phyloP scores from a whole-genome alignment of 179 eudicot species.

The Carnegiea gigantea region DNA sequence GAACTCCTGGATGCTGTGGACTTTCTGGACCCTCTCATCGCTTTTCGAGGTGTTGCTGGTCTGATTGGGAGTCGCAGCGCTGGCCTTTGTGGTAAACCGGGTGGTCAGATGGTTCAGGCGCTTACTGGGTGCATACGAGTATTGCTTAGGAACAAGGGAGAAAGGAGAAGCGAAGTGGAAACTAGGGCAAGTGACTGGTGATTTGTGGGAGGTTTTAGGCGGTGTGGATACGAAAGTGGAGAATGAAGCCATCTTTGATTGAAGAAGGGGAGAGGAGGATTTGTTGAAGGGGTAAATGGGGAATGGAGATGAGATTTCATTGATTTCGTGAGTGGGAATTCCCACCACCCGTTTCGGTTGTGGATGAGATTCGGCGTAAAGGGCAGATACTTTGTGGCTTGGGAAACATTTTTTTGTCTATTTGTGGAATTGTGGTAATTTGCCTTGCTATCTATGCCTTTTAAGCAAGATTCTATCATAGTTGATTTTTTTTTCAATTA shows the following conservation, averaged over 20 bases:
- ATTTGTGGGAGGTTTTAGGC: background rate
- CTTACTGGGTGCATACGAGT: background rate
- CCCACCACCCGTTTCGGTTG: slow-evolving; percentile 26
- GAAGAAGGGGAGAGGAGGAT: background rate
- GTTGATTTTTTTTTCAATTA: no score
- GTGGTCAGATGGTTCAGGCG: background rate
- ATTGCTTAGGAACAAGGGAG: background rate
- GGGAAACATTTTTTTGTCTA: background rate
- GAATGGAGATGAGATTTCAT: slow-evolving; percentile 22
- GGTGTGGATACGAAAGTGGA: slow-evolving; percentile 21
- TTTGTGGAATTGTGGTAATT: background rate
- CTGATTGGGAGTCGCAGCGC: slow-evolving; percentile 16
- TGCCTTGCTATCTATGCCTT: background rate
- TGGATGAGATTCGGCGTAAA: slow-evolving; percentile 30
- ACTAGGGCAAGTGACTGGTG: background rate
- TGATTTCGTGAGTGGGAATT: background rate
- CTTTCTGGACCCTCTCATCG: slow-evolving; percentile 53
- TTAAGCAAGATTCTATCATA: no score
- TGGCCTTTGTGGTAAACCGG: background rate
- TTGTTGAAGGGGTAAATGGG: background rate
- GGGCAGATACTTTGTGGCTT: slow-evolving; percentile 4
- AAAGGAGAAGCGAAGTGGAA: slow-evolving; percentile 12
- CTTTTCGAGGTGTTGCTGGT: slow-evolving; percentile 6
- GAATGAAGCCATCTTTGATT: slow-evolving; percentile 31
- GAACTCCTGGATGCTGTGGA: slow-evolving; percentile 69